Evolutionary conservation across 306 rosid genomes (phyloP).

Genomic region (Prunus mongolica): DNA sequence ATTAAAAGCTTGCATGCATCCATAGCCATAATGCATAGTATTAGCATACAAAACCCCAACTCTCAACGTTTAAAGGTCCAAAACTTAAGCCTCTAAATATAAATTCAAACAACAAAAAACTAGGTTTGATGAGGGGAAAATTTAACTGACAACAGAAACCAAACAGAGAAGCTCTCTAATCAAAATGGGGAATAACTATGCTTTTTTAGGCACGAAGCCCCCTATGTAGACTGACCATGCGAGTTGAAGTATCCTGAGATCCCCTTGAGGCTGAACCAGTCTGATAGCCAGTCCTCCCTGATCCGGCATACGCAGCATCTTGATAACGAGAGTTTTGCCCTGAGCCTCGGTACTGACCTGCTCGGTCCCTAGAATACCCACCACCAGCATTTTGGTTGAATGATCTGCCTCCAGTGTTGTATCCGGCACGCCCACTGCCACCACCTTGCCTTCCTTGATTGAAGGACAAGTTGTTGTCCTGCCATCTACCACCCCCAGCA

Average conservation of each 20-base stretch:
- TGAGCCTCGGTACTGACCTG: slow-evolving; percentile 34
- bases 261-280: slow-evolving; percentile 50
- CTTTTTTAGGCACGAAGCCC: slow-evolving; percentile 50
- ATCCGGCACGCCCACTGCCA: slow-evolving; percentile 56
- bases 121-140: neutral
- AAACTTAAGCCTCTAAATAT: neutral
- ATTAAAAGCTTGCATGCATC: neutral
- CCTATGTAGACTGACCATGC: slow-evolving; percentile 77
- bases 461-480: slow-evolving; percentile 48
- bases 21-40: neutral
- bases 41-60: neutral
- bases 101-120: neutral
- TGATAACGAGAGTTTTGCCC: slow-evolving; percentile 56
- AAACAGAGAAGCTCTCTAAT: neutral
- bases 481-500: slow-evolving; percentile 68
- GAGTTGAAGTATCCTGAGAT: slow-evolving; percentile 61
- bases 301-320: slow-evolving; percentile 27
- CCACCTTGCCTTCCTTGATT: slow-evolving; percentile 71
- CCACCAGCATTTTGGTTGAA: slow-evolving; percentile 32
- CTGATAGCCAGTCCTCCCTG: slow-evolving; percentile 53
- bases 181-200: neutral
- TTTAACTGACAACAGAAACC: neutral
- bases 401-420: slow-evolving; percentile 33
- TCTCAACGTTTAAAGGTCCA: neutral
- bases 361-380: slow-evolving; percentile 24